Conservation (phyloP, 768 basidiomycete genomes). For the Xerocomus potaroensis region DNA sequence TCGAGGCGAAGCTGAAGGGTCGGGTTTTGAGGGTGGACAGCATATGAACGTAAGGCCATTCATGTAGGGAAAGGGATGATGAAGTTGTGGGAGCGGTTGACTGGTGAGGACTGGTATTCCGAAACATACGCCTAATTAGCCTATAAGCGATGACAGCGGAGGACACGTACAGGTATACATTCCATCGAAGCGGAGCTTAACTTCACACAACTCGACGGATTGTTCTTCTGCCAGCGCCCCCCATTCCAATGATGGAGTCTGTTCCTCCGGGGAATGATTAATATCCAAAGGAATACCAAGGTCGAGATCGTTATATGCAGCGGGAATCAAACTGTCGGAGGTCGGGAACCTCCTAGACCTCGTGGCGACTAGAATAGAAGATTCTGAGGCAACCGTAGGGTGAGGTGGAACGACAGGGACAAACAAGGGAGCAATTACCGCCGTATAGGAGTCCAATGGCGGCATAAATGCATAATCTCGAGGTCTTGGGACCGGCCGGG, state of each 20-base stretch:
- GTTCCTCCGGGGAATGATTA: slow-evolving; percentile 21
- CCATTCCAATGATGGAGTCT: slow-evolving; percentile 33
- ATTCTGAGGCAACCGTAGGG: slow-evolving; percentile 36
- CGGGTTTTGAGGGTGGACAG: slow-evolving; percentile 29
- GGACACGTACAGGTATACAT: slow-evolving; percentile 39
- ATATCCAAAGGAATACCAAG: slow-evolving; percentile 32
- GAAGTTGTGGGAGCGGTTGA: slow-evolving; percentile 45
- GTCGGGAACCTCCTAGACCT: slow-evolving; percentile 50
- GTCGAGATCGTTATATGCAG: slow-evolving; percentile 39
- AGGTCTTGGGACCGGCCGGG: slow-evolving; percentile 34
- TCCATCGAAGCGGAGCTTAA: slow-evolving; percentile 49
- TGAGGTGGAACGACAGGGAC: neutral
- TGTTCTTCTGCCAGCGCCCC: slow-evolving; percentile 59
- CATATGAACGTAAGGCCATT: slow-evolving; percentile 46
- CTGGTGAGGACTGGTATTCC: slow-evolving; percentile 36
- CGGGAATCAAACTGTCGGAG: slow-evolving; percentile 24
- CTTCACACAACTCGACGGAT: slow-evolving; percentile 57
- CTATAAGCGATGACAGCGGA: neutral
- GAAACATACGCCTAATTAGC: slow-evolving; percentile 3
- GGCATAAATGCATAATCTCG: slow-evolving; percentile 50
- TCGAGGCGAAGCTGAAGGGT: slow-evolving; percentile 23
- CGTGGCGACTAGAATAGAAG: slow-evolving; percentile 58
- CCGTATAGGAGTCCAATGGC: slow-evolving; percentile 58
- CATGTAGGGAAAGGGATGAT: slow-evolving; percentile 34
- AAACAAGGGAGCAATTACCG: slow-evolving; percentile 33